A percentile compares a stretch with the other conserved stretches of the same genome.
Conservation (phyloP, 208 protist species). For the Wallacemonas rigidus region DNA sequence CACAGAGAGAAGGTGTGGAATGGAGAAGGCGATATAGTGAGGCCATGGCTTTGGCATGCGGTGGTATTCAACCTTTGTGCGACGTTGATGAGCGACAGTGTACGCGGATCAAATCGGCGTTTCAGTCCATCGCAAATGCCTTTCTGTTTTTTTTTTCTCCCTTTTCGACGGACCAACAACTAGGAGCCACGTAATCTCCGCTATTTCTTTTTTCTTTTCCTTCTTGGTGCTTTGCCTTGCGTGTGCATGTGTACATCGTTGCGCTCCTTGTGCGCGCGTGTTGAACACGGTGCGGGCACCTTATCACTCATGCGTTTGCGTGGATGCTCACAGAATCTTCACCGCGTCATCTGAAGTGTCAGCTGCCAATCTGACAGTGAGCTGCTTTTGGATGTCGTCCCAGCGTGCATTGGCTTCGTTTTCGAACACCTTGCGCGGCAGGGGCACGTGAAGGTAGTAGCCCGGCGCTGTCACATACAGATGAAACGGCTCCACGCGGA, state of each 20-base stretch:
- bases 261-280: background rate
- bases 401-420: constrained; percentile 67
- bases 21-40: too few species aligned
- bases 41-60: too few species aligned
- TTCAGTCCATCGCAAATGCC: too few species aligned
- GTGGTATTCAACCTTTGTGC: too few species aligned
- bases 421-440: constrained; percentile 63
- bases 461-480: constrained; percentile 53
- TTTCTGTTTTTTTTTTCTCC: too few species aligned
- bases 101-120: too few species aligned
- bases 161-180: too few species aligned
- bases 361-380: constrained; percentile 59
- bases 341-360: constrained; percentile 36
- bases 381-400: constrained; percentile 56
- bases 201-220: too few species aligned
- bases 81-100: too few species aligned
- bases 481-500: constrained; percentile 68
- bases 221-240: too few species aligned
- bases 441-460: constrained; percentile 67
- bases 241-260: too few species aligned
- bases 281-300: background rate
- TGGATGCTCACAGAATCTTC: constrained; percentile 25
- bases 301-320: background rate
- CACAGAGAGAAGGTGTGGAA: background rate
- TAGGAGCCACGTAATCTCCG: too few species aligned